Evolutionary conservation across 306 rosid species (phyloP).

Genomic region (Prunus mume): DNA sequence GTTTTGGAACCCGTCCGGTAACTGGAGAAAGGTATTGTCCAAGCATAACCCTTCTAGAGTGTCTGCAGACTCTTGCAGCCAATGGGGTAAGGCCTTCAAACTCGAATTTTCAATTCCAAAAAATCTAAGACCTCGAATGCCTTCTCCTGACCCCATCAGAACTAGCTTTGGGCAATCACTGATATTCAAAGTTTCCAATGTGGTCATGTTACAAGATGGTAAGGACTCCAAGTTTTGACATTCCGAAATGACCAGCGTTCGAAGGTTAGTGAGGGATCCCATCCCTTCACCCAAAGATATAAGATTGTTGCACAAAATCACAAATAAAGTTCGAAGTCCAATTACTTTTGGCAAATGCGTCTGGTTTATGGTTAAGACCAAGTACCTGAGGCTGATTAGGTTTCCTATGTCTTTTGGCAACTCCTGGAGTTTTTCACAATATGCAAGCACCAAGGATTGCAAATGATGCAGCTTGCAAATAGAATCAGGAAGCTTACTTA

Average conservation of each 20-base stretch:
- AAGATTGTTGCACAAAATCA: background rate
- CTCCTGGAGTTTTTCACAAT: background rate
- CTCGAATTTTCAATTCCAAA: background rate
- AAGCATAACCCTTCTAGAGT: too few species aligned
- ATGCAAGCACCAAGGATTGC: background rate
- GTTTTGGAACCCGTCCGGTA: too few species aligned
- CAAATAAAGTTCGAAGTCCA: background rate
- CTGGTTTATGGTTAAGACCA: background rate
- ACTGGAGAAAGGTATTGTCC: too few species aligned
- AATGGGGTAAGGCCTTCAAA: background rate
- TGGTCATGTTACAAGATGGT: background rate
- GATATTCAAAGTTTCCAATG: background rate
- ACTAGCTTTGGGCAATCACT: background rate
- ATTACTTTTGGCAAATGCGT: background rate
- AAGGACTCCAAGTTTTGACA: background rate
- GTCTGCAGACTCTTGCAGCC: too few species aligned
- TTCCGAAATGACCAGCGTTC: background rate
- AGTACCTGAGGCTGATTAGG: slow-evolving; percentile 14
- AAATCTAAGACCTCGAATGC: background rate
- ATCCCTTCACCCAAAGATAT: background rate
- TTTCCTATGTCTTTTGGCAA: slow-evolving; percentile 20
- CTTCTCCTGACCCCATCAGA: background rate
- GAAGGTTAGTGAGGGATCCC: background rate
- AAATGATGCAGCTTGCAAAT: slow-evolving; percentile 8
- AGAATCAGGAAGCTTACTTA: slow-evolving; percentile 10